phyloP scores from a whole-genome alignment of 2,329 filamentous ascomycete species.

The Stemphylium lycopersici region DNA sequence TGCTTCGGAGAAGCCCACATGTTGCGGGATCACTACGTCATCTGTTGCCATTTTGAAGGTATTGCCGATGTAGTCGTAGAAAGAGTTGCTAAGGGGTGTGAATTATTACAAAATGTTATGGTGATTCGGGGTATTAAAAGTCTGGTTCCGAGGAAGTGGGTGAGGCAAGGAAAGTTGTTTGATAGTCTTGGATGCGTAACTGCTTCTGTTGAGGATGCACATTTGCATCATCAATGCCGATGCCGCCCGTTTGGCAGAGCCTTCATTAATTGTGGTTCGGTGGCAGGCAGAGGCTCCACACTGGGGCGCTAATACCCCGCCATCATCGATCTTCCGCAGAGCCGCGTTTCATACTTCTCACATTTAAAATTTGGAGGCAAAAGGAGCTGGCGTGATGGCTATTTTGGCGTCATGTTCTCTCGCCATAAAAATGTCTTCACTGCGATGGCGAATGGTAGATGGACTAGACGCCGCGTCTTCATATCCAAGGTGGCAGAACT shows the following conservation, averaged over 20 bases:
- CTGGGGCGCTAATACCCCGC: slow-evolving; percentile 15
- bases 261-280: slow-evolving; percentile 18
- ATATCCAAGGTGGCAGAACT: no score
- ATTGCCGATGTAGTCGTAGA: background rate
- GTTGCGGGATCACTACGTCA: slow-evolving; percentile 30
- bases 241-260: slow-evolving; percentile 10
- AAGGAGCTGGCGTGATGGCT: background rate
- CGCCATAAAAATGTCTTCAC: no score
- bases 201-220: background rate
- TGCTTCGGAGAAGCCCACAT: slow-evolving; percentile 26
- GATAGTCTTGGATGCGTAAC: background rate
- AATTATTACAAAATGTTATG: background rate
- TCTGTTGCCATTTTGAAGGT: slow-evolving; percentile 9
- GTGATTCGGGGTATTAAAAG: background rate
- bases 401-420: background rate
- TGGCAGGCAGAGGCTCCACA: slow-evolving; percentile 9
- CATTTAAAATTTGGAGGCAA: background rate
- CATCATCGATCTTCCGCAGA: slow-evolving; percentile 10
- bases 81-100: background rate
- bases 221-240: slow-evolving; percentile 6
- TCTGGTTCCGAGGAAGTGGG: background rate
- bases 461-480: no score
- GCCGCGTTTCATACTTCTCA: background rate
- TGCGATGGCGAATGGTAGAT: no score
- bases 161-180: background rate